These are phyloP conservation scores for Eleusine indica DNA, from an alignment of 176 grass and related monocot species.

Conservation along the genomic window DNA sequence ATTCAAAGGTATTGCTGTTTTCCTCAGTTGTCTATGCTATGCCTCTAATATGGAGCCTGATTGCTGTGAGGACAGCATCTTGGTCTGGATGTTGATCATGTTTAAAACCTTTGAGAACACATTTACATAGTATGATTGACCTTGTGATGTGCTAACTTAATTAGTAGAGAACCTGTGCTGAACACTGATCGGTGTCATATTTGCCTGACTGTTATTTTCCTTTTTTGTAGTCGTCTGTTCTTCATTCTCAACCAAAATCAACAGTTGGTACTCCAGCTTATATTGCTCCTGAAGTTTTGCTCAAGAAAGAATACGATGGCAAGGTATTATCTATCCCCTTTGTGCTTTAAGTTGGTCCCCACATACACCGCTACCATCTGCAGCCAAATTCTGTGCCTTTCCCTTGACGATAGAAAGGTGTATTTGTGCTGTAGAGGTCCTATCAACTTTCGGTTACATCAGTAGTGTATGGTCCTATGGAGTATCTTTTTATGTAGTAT, in stretches of 20 bases:
- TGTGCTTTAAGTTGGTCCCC: too few relatives aligned
- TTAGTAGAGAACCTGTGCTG: background rate
- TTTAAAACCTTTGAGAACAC: background rate
- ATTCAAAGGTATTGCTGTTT: slow-evolving; percentile 31
- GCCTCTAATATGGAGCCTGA: too few relatives aligned
- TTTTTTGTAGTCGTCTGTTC: slow-evolving; percentile 72
- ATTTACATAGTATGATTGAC: background rate
- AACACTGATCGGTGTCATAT: background rate
- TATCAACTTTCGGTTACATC: too few relatives aligned
- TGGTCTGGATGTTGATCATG: background rate
- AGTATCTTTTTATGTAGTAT: too few relatives aligned
- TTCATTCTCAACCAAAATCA: slow-evolving; percentile 84
- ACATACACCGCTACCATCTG: too few relatives aligned
- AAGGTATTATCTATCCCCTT: slow-evolving; percentile 49
- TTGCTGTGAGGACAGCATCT: too few relatives aligned
- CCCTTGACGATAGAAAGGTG: too few relatives aligned
- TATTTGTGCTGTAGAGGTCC: too few relatives aligned
- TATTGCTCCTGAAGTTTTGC: slow-evolving; percentile 82
- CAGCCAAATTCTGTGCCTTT: too few relatives aligned
- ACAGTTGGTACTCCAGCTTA: slow-evolving; percentile 84
- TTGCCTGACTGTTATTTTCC: background rate
- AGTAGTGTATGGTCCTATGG: too few relatives aligned
- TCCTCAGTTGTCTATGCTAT: too few relatives aligned
- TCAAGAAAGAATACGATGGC: slow-evolving; percentile 84
- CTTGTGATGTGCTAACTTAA: background rate